Evolutionary conservation across 1,139 yeast species (phyloP).

Genomic region (Kluyveromyces sp.): DNA sequence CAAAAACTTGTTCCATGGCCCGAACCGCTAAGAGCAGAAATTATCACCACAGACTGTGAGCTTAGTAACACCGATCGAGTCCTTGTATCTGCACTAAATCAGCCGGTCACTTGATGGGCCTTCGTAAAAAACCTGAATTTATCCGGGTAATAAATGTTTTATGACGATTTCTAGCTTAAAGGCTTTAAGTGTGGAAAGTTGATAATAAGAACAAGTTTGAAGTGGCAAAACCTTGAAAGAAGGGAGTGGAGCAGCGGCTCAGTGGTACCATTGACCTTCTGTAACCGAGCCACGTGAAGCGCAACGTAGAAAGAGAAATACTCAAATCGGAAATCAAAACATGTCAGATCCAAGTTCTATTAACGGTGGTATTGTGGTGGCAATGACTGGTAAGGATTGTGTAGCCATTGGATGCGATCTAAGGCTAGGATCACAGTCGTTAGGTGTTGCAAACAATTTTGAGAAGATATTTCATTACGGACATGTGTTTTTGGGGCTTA

Average conservation of each 20-base stretch:
- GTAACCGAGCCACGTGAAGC: neutral
- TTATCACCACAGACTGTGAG: too few species aligned
- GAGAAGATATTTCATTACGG: constrained; percentile 87
- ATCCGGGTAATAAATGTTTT: neutral
- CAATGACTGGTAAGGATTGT: constrained; percentile 98
- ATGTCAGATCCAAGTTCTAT: constrained; percentile 44
- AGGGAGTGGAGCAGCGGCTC: neutral
- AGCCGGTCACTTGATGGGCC: too few species aligned
- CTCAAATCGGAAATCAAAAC: neutral
- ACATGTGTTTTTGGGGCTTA: constrained; percentile 79
- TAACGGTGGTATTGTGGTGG: constrained; percentile 89
- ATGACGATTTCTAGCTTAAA: neutral
- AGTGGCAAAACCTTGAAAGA: constrained; percentile 2
- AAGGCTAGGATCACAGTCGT: constrained; percentile 87
- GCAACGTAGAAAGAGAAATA: too few species aligned
- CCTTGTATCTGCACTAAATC: too few species aligned
- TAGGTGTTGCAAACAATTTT: constrained; percentile 86
- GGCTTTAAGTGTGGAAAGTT: neutral
- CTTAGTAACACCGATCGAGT: too few species aligned
- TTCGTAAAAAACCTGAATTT: too few species aligned
- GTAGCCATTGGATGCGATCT: constrained; percentile 96
- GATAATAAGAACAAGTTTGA: neutral
- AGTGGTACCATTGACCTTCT: neutral
- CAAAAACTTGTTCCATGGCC: too few species aligned
- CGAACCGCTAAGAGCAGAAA: too few species aligned